Evolutionary conservation across 1,284 basidiomycete species (phyloP).

Genomic region (Ganoderma lingzhi): DNA sequence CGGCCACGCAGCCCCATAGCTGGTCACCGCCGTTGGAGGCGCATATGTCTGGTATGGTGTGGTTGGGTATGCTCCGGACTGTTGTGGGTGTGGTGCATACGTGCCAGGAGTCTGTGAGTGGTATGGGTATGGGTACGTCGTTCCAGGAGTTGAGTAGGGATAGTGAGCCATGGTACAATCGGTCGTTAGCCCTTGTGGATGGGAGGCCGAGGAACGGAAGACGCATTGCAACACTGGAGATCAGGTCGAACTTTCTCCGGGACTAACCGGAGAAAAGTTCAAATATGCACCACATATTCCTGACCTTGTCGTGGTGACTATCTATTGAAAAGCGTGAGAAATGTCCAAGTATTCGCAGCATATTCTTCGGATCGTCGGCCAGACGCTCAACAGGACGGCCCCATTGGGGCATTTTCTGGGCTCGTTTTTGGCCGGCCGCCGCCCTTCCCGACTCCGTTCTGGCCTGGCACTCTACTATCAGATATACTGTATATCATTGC

Average conservation of each 20-base stretch:
- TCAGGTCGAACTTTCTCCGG: background rate
- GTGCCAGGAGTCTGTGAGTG: constrained; percentile 33
- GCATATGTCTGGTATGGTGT: constrained; percentile 42
- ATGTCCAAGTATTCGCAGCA: too few species aligned
- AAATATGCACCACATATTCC: too few species aligned
- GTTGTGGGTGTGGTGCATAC: constrained; percentile 33
- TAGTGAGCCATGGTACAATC: constrained; percentile 40
- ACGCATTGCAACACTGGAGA: constrained; percentile 3
- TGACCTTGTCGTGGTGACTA: too few species aligned
- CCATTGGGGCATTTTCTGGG: too few species aligned
- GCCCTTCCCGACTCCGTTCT: too few species aligned
- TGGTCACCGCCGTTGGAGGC: constrained; percentile 41
- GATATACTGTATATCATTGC: too few species aligned
- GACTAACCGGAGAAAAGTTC: too few species aligned
- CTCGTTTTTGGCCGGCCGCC: too few species aligned
- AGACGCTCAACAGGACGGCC: too few species aligned
- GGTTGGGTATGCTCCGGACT: constrained; percentile 40
- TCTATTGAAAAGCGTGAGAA: too few species aligned
- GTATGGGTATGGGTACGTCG: constrained; percentile 40
- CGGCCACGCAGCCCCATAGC: constrained; percentile 43
- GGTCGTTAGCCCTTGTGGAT: background rate
- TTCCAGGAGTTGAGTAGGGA: constrained; percentile 34
- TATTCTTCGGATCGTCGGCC: too few species aligned
- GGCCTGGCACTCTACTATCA: too few species aligned
- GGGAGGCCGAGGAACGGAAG: background rate